A percentile compares a stretch with the other conserved stretches of the same genome.
Conservation (phyloP, 176 grass and related monocot species). For the Thinopyrum elongatum region DNA sequence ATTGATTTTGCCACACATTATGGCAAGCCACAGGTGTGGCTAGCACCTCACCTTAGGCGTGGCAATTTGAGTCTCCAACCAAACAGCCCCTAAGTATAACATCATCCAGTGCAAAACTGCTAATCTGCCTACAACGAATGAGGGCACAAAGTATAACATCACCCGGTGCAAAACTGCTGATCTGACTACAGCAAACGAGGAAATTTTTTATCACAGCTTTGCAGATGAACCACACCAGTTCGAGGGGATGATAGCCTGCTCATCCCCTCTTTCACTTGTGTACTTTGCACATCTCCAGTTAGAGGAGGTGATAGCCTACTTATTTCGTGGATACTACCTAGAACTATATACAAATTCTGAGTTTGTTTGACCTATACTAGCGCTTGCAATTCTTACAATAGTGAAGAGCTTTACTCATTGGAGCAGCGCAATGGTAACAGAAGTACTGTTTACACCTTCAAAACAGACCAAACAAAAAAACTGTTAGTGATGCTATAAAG, state of each 20-base stretch:
- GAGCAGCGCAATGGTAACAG: constrained; percentile 67
- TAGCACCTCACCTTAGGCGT: too few relatives aligned
- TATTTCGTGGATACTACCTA: constrained; percentile 1
- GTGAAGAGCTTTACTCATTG: constrained; percentile 42
- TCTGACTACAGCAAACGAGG: not conserved
- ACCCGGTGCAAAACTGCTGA: not conserved
- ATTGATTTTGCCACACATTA: too few relatives aligned
- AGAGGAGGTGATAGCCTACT: not conserved
- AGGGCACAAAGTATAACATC: not conserved
- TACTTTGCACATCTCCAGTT: not conserved
- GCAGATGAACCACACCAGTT: not conserved
- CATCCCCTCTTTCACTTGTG: not conserved
- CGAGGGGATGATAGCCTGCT: not conserved
- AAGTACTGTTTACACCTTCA: constrained; percentile 67
- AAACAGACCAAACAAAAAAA: constrained; percentile 1
- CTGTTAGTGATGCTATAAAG: not conserved
- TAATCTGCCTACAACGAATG: too few relatives aligned
- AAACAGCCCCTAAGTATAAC: too few relatives aligned
- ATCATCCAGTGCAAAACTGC: too few relatives aligned
- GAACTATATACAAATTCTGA: not conserved
- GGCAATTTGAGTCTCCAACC: too few relatives aligned
- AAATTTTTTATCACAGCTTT: not conserved
- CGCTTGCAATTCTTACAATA: constrained; percentile 43
- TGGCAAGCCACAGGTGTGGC: too few relatives aligned
- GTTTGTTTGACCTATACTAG: constrained; percentile 17